A percentile compares a stretch with the other conserved stretches of the same genome.
phyloP scores from a whole-genome alignment of 2,329 filamentous ascomycete species.

The Talaromyces sp. region DNA sequence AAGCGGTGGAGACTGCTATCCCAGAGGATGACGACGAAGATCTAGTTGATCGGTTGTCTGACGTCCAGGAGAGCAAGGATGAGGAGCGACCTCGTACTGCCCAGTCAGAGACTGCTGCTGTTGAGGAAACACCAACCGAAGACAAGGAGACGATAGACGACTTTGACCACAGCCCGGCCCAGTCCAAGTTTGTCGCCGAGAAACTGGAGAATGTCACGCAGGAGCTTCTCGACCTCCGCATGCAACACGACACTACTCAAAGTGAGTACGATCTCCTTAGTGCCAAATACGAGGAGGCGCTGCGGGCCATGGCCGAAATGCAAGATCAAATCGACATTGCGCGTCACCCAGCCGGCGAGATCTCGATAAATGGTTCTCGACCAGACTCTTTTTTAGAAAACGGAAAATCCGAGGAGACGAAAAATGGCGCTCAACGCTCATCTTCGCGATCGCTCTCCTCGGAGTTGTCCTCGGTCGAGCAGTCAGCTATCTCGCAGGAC shows the following conservation, averaged over 20 bases:
- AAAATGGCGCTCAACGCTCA: slow-evolving; percentile 63
- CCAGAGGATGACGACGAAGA: slow-evolving; percentile 41
- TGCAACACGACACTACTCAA: slow-evolving; percentile 82
- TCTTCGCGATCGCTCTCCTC: slow-evolving; percentile 89
- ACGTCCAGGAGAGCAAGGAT: slow-evolving; percentile 21
- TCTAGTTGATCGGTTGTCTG: slow-evolving; percentile 27
- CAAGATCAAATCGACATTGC: slow-evolving; percentile 77
- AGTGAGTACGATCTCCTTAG: slow-evolving; percentile 77
- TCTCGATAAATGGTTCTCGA: slow-evolving; percentile 42
- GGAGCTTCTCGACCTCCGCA: slow-evolving; percentile 82
- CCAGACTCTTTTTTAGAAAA: slow-evolving; percentile 83
- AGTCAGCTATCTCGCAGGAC: slow-evolving; percentile 63
- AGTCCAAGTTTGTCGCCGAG: slow-evolving; percentile 80
- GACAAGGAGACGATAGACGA: slow-evolving; percentile 18
- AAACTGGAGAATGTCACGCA: slow-evolving; percentile 89
- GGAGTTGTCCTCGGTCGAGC: slow-evolving; percentile 84
- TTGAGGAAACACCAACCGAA: slow-evolving; percentile 29
- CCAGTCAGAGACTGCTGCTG: slow-evolving; percentile 28
- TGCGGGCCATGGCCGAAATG: slow-evolving; percentile 75
- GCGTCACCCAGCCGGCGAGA: slow-evolving; percentile 52
- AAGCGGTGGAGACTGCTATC: slow-evolving; percentile 41
- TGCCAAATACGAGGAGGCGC: slow-evolving; percentile 83
- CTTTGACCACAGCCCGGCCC: slow-evolving; percentile 64
- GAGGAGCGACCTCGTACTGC: slow-evolving; percentile 15
- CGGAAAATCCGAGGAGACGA: slow-evolving; percentile 64